A percentile compares a stretch with the other conserved stretches of the same genome.
Evolutionary conservation across 106 monocot species (phyloP).

Genomic region (Triglochin maritima): DNA sequence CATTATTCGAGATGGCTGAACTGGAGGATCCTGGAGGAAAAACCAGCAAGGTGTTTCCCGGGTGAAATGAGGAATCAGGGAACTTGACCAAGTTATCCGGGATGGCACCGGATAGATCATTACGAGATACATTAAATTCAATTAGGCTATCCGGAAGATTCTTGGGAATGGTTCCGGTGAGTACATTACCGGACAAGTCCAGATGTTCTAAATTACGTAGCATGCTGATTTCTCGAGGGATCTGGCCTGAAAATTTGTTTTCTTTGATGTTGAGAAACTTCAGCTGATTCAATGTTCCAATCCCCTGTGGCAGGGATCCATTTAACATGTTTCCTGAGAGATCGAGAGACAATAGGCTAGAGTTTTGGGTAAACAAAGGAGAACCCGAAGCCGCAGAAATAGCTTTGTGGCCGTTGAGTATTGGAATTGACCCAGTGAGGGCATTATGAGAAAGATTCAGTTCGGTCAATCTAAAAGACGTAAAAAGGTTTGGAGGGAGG

Average conservation of each 20-base stretch:
- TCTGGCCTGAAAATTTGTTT: constrained; percentile 60
- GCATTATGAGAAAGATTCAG: constrained; percentile 72
- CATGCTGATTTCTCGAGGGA: constrained; percentile 44
- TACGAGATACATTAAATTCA: constrained; percentile 58
- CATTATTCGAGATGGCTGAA: constrained; percentile 2
- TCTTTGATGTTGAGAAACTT: constrained; percentile 31
- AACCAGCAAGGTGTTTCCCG: constrained; percentile 49
- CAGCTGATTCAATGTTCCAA: constrained; percentile 25
- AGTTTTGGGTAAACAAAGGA: constrained; percentile 12
- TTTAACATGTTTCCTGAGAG: constrained; percentile 61
- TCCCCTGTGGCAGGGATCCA: constrained; percentile 35
- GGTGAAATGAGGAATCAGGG: constrained; percentile 69
- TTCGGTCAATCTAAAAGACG: constrained; percentile 33
- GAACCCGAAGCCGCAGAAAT: constrained; percentile 5
- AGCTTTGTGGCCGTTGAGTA: constrained; percentile 9
- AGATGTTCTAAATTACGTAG: constrained; percentile 34
- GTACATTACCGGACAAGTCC: constrained; percentile 48
- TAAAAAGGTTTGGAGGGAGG: constrained; percentile 45
- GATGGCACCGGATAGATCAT: constrained; percentile 56
- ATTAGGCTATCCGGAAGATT: constrained; percentile 35
- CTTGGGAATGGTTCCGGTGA: constrained; percentile 51
- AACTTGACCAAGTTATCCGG: constrained; percentile 56
- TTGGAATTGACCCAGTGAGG: constrained; percentile 43
- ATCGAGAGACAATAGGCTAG: constrained; percentile 43
- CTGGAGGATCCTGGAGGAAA: constrained; percentile 25